Percentiles rank a stretch among this genome's conserved stretches.
Evolutionary conservation across 2,329 filamentous ascomycete species (phyloP).

Genomic region (Fusarium metavorans): DNA sequence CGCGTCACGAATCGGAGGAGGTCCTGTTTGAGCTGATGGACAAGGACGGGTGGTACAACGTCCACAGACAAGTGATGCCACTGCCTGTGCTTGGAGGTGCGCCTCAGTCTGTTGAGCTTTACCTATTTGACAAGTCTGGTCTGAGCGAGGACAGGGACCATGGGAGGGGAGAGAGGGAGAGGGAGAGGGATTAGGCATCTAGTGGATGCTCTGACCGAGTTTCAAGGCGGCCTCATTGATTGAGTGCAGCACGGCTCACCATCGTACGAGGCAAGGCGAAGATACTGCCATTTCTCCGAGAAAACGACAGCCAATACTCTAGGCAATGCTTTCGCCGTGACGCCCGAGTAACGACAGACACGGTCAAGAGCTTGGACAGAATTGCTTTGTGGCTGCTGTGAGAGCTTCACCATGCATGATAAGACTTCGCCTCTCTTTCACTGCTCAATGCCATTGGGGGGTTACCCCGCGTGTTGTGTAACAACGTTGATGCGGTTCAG

Average conservation of each 20-base stretch:
- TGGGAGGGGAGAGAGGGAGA: not conserved
- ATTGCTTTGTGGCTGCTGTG: not conserved
- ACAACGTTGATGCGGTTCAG: constrained; percentile 33
- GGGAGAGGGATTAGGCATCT: constrained; percentile 14
- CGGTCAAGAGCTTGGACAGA: constrained; percentile 5
- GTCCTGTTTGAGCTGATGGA: constrained; percentile 62
- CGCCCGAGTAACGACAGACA: constrained; percentile 4
- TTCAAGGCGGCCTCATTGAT: constrained; percentile 24
- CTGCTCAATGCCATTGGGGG: constrained; percentile 21
- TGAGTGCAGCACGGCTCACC: not conserved
- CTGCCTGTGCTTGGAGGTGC: constrained; percentile 61
- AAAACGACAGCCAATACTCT: constrained; percentile 34
- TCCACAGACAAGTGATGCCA: constrained; percentile 56
- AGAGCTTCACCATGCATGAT: constrained; percentile 28
- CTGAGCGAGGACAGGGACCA: constrained; percentile 34
- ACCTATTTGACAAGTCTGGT: constrained; percentile 59
- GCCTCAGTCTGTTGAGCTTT: constrained; percentile 63
- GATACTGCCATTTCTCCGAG: constrained; percentile 9
- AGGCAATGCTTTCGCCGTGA: constrained; percentile 22
- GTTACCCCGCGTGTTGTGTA: constrained; percentile 45
- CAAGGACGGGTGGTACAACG: constrained; percentile 58
- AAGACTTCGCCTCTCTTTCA: constrained; percentile 14
- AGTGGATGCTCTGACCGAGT: constrained; percentile 8
- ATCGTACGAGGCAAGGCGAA: constrained; percentile 21
- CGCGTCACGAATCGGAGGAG: constrained; percentile 65